Conservation (phyloP, 202 grass and related monocot species). For the Elaeis oleifera region DNA sequence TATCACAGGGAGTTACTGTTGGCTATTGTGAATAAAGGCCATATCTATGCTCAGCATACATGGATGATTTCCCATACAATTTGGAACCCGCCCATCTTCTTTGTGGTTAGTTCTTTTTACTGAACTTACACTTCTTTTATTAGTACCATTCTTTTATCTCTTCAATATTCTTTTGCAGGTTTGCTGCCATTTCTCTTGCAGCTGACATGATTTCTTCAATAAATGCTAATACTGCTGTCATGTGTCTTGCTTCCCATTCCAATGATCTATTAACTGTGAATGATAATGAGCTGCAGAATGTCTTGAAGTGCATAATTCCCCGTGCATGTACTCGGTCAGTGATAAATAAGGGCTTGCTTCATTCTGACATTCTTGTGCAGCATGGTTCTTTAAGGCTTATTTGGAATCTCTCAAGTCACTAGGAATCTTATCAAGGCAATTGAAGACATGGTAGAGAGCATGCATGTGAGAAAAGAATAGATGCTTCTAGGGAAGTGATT, state of each 20-base stretch:
- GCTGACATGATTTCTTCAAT: slow-evolving; percentile 63
- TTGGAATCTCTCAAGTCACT: slow-evolving; percentile 68
- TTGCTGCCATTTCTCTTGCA: slow-evolving; percentile 70
- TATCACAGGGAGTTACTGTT: slow-evolving; percentile 69
- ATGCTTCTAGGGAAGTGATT: slow-evolving; percentile 21
- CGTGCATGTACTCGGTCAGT: slow-evolving; percentile 52
- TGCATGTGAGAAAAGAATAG: slow-evolving; percentile 10
- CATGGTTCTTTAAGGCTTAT: slow-evolving; percentile 70
- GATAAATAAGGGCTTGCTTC: slow-evolving; percentile 82
- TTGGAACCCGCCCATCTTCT: slow-evolving; percentile 45
- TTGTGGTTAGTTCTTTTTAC: slow-evolving; percentile 63
- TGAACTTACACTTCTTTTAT: slow-evolving; percentile 11
- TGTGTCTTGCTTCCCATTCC: slow-evolving; percentile 33
- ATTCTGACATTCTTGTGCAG: slow-evolving; percentile 78
- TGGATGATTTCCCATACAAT: slow-evolving; percentile 70
- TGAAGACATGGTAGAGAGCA: slow-evolving; percentile 27
- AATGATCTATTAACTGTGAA: slow-evolving; percentile 36
- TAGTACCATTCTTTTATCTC: slow-evolving; percentile 13
- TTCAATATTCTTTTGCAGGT: slow-evolving; percentile 40
- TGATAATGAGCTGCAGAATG: slow-evolving; percentile 43
- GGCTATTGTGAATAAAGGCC: slow-evolving; percentile 49
- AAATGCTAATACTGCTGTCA: slow-evolving; percentile 37
- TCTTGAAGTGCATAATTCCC: slow-evolving; percentile 74
- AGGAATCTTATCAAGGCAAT: slow-evolving; percentile 42
- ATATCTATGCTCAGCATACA: slow-evolving; percentile 67